Percentiles rank a stretch among this genome's conserved stretches.
Evolutionary conservation across 2,329 filamentous ascomycete species (phyloP).

Genomic region (Metarhizium rileyi): DNA sequence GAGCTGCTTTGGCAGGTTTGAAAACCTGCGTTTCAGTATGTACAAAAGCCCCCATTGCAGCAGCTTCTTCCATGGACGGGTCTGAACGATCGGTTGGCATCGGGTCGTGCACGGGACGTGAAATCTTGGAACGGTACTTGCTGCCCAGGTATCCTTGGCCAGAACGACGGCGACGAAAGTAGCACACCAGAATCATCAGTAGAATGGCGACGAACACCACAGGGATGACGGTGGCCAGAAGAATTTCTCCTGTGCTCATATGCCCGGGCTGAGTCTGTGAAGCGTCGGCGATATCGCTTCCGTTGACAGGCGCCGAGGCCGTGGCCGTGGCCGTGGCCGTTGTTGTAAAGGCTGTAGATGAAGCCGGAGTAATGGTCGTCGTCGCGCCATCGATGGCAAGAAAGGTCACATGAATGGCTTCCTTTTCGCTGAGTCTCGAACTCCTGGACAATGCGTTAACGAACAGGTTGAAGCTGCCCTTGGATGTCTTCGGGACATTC

Average conservation of each 20-base stretch:
- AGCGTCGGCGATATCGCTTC: constrained; percentile 9
- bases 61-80: constrained; percentile 14
- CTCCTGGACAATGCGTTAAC: constrained; percentile 24
- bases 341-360: constrained; percentile 14
- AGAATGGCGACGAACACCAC: constrained; percentile 26
- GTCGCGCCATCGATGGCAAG: constrained; percentile 17
- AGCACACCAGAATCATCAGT: constrained; percentile 23
- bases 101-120: constrained; percentile 20
- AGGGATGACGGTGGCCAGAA: constrained; percentile 36
- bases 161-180: constrained; percentile 21
- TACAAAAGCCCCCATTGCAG: constrained; percentile 9
- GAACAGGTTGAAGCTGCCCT: constrained; percentile 21
- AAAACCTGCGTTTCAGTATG: constrained; percentile 10
- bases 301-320: constrained; percentile 13
- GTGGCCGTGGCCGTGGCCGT: constrained; percentile 13
- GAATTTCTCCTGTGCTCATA: constrained; percentile 23
- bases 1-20: constrained; percentile 12
- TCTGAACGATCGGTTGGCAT: constrained; percentile 18
- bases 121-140: constrained; percentile 23
- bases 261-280: constrained; percentile 11
- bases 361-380: constrained; percentile 12
- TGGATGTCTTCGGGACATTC: constrained; percentile 25
- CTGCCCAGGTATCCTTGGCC: constrained; percentile 18
- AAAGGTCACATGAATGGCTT: constrained; percentile 27
- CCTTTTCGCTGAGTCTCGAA: constrained; percentile 25